Evolutionary conservation across 208 protist species (phyloP).

Genomic region (Tritrichomonas foetus): DNA sequence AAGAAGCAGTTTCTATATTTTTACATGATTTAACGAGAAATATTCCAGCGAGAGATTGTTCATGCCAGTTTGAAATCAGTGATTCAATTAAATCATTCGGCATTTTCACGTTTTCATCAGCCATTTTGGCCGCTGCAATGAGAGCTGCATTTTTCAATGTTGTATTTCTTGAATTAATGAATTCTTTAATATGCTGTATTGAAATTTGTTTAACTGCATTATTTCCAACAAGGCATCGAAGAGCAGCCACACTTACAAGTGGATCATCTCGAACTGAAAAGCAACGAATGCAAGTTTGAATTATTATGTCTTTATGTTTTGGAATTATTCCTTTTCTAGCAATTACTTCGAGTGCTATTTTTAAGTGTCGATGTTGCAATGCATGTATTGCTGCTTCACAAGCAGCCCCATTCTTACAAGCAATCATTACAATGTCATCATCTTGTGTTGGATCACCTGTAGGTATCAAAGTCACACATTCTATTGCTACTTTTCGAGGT

Average conservation of each 20-base stretch:
- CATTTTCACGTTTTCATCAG: not conserved
- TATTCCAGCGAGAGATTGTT: not conserved
- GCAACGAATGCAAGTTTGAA: not conserved
- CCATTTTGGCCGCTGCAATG: not conserved
- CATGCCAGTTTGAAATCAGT: not conserved
- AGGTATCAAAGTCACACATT: not conserved
- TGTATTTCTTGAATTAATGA: not conserved
- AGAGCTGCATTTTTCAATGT: not conserved
- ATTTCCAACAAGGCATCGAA: not conserved
- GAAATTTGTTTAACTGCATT: not conserved
- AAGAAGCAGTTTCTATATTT: not conserved
- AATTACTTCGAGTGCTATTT: not conserved
- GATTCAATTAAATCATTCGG: not conserved
- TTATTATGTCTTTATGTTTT: not conserved
- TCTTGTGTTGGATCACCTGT: not conserved
- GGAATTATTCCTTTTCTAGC: not conserved
- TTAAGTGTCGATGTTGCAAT: not conserved
- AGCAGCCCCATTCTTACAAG: slow-evolving; percentile 6
- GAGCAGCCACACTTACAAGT: not conserved
- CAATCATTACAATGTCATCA: not conserved
- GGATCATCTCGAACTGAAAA: not conserved
- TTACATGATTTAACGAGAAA: not conserved
- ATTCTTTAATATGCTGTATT: not conserved
- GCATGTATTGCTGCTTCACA: not conserved
- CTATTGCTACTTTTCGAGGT: no score